Conservation (phyloP, 495 filamentous ascomycete genomes). For the Lophiostoma macrostomum region DNA sequence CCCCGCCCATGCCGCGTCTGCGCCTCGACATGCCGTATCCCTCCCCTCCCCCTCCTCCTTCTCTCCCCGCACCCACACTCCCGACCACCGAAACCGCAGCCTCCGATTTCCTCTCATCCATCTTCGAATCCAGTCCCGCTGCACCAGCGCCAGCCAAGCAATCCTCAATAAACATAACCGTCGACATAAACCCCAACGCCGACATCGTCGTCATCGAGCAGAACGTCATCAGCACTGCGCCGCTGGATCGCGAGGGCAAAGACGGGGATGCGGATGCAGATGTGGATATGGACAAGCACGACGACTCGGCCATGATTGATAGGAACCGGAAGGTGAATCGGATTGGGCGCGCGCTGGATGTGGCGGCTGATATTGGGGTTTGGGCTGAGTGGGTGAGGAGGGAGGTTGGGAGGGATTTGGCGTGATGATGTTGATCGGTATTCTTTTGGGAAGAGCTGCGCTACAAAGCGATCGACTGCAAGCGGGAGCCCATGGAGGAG, state of each 20-base stretch:
- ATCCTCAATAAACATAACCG: slow-evolving; percentile 9
- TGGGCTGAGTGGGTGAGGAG: slow-evolving; percentile 40
- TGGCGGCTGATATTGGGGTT: slow-evolving; percentile 37
- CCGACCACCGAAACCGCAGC: too few species aligned
- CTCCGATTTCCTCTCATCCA: slow-evolving; percentile 4
- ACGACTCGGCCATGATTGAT: background rate
- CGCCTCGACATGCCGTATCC: slow-evolving; percentile 21
- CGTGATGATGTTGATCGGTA: too few species aligned
- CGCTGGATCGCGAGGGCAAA: background rate
- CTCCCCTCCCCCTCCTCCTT: background rate
- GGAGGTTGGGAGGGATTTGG: slow-evolving; percentile 1
- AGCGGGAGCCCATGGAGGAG: too few species aligned
- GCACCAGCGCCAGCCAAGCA: background rate
- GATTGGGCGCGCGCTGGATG: slow-evolving; percentile 35
- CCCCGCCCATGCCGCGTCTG: slow-evolving; percentile 15
- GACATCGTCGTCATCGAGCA: slow-evolving; percentile 31
- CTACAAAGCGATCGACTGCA: too few species aligned
- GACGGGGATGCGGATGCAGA: slow-evolving; percentile 7
- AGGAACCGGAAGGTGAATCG: slow-evolving; percentile 21
- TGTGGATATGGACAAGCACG: background rate
- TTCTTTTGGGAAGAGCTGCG: too few species aligned
- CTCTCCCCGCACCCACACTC: background rate
- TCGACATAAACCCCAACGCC: slow-evolving; percentile 35
- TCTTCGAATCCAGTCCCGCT: background rate
- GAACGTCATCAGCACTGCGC: slow-evolving; percentile 17